Evolutionary conservation across 352 stramenopile genomes (phyloP).

Genomic region (Pythium angustatum): DNA sequence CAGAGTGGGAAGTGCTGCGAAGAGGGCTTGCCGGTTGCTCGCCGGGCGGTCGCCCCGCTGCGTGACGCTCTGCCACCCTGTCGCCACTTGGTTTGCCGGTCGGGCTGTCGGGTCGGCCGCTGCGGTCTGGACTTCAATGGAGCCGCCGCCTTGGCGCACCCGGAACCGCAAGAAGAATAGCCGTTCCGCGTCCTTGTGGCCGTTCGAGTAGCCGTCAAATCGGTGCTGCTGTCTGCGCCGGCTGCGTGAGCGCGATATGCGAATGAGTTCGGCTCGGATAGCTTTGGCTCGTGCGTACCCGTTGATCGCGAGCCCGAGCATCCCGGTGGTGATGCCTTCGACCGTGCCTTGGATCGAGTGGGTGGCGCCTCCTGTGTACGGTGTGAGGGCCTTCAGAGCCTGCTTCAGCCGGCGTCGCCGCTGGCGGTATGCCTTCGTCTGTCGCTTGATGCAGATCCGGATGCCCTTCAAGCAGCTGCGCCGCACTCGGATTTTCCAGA

Average conservation of each 20-base stretch:
- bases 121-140: no score
- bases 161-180: slow-evolving; percentile 5
- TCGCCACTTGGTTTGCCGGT: not conserved
- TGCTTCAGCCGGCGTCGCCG: not conserved
- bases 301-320: not conserved
- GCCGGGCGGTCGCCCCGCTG: not conserved
- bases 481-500: not conserved
- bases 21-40: not conserved
- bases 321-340: not conserved
- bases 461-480: not conserved
- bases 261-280: not conserved
- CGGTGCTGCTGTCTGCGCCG: not conserved
- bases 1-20: not conserved
- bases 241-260: not conserved
- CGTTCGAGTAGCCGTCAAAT: not conserved
- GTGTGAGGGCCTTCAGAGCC: not conserved
- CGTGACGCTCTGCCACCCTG: slow-evolving; percentile 1
- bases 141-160: not conserved
- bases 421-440: not conserved
- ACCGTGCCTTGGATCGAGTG: not conserved
- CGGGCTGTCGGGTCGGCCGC: no score
- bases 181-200: not conserved
- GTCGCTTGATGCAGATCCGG: not conserved
- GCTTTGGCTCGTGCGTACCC: not conserved
- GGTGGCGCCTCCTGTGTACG: not conserved